Base-by-base conservation (phyloP, 164 flowering plant genomes). In the Vitis rotundifolia region DNA sequence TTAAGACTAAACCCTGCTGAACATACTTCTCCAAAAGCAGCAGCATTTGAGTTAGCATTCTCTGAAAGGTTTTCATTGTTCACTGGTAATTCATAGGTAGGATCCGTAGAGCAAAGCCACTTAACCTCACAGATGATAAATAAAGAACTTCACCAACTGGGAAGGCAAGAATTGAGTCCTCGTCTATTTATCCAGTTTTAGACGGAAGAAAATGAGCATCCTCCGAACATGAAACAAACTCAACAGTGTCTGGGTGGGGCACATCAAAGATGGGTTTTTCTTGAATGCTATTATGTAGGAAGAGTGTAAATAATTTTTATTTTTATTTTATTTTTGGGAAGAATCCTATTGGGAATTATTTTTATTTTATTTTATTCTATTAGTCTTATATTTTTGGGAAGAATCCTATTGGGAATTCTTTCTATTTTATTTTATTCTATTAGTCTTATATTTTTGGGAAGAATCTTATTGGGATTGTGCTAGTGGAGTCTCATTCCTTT, bases 71-170 rank as follows among this genome's bases (percentile, higher is more conserved):
- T 49, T 61, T 74, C 79, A 64, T 72, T 79, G 63, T 71, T 66
- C 9, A 59, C 66, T 28, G 64, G 76, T 44, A 70, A 7, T 54
- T 81, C 76, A 37, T 78, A 64, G 48, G 74, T 62, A 59, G 70
- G 37, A 49, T 70, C 74, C 12, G 31, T 49, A 9, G 82, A 55
- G 59, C 56, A 68, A 61, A 29, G 65, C 60, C 68, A 69, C 59
- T 66, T 22, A 74, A 59, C 54, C 75, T 72, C 63, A 61, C 13
- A 8, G 77, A 70, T 63, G 77, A 71, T 61, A 74, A 66, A 74
- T 81, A 80, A 68, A 71, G 28, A 63, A 59, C 66, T 66, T 77
- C 75, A 67, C 74, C 81, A 19, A 61, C 26, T 61, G 70, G 70
- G 22, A 67, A 56, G 51, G 66, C 76, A 78, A 82, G 73, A 71